Percentiles rank a stretch among this genome's conserved stretches.
These are phyloP conservation scores for Jackrogersella minutella DNA, from an alignment of 495 filamentous ascomycete genomes.

Conservation along the genomic window DNA sequence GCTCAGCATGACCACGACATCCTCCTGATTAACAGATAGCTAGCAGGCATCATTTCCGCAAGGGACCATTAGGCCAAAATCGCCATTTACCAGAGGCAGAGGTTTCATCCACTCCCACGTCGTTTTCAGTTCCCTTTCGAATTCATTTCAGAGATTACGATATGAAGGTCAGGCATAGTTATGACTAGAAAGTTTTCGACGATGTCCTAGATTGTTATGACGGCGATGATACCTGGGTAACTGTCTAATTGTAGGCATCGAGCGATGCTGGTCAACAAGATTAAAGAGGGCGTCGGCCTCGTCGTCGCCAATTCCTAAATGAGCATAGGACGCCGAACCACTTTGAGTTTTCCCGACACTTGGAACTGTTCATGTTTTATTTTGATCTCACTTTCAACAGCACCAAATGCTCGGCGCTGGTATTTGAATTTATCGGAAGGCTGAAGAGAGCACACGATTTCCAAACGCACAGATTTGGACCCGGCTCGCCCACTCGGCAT, in stretches of 20 bases:
- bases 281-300: no score
- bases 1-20: slow-evolving; percentile 30
- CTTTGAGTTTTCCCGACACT: neutral
- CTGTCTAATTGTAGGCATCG: neutral
- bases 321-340: neutral
- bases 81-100: neutral
- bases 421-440: neutral
- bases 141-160: neutral
- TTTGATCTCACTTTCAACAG: neutral
- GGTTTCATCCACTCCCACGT: neutral
- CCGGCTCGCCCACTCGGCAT: neutral
- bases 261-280: neutral
- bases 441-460: neutral
- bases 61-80: neutral
- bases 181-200: neutral
- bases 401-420: neutral
- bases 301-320: neutral
- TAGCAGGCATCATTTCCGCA: neutral
- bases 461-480: neutral
- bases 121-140: neutral
- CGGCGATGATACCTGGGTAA: neutral
- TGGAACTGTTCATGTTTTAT: neutral
- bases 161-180: neutral
- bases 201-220: neutral
- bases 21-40: neutral